A percentile compares a stretch with the other conserved stretches of the same genome.
phyloP scores from a whole-genome alignment of 345 rosid species.

The Citrus inodora region DNA sequence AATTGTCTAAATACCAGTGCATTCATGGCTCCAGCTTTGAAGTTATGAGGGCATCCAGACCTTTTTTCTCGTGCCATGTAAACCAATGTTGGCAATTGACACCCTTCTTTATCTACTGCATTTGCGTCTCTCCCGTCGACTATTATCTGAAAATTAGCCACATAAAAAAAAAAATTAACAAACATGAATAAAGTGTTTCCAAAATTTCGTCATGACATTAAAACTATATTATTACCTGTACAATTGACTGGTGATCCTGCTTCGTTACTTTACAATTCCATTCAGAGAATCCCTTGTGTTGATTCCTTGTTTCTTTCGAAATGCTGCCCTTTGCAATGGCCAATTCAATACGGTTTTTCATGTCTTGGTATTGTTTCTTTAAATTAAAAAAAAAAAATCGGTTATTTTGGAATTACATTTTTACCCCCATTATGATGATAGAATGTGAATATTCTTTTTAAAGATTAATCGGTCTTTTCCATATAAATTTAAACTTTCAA shows the following conservation, averaged over 20 bases:
- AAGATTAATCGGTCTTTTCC: too few species aligned
- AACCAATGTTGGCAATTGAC: conserved; percentile 36
- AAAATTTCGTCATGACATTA: background rate
- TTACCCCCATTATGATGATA: too few species aligned
- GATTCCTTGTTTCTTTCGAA: conserved; percentile 16
- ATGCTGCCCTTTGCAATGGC: conserved; percentile 14
- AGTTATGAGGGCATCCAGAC: conserved; percentile 36
- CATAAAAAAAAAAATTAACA: background rate
- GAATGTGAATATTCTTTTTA: too few species aligned
- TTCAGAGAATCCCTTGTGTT: conserved; percentile 35
- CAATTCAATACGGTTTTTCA: conserved; percentile 24
- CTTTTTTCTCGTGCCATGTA: conserved; percentile 50
- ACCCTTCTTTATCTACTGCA: conserved; percentile 29
- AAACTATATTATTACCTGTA: conserved; percentile 14
- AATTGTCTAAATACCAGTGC: too few species aligned
- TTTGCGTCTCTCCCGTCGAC: conserved; percentile 26
- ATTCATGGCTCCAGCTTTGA: conserved; percentile 34
- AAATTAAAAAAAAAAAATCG: too few species aligned
- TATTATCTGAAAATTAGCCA: conserved; percentile 13
- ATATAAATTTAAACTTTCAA: too few species aligned
- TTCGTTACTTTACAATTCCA: conserved; percentile 21
- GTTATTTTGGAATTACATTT: too few species aligned
- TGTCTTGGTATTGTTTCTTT: conserved; percentile 22
- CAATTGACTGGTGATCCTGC: conserved; percentile 30
- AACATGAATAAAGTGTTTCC: background rate